phyloP scores from a whole-genome alignment of 202 grass and related monocot genomes.

The Dendrocalamus latiflorus region DNA sequence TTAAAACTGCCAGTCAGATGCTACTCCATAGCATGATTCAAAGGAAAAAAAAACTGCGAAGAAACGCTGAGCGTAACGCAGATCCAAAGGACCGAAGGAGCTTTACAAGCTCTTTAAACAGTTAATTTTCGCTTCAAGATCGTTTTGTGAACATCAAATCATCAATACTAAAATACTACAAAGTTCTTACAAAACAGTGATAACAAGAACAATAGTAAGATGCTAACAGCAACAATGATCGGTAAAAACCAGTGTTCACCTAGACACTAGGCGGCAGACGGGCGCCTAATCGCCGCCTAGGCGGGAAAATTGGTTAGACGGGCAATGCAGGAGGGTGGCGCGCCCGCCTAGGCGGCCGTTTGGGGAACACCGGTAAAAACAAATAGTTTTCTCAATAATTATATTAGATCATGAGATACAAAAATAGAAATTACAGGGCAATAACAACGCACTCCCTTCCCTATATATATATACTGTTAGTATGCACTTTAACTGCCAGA shows the following conservation, averaged over 20 bases:
- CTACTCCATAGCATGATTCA: not conserved
- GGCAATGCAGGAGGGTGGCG: too few relatives aligned
- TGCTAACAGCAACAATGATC: not conserved
- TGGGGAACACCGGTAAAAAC: not conserved
- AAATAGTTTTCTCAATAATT: not conserved
- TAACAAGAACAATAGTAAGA: not conserved
- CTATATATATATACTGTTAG: conserved; percentile 31
- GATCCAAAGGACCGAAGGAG: not conserved
- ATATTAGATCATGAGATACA: not conserved
- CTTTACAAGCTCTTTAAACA: not conserved
- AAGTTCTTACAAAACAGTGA: not conserved
- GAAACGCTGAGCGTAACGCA: not conserved
- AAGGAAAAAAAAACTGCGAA: not conserved
- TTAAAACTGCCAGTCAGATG: not conserved
- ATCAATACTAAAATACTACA: not conserved
- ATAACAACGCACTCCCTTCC: conserved; percentile 7
- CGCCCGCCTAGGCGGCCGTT: too few relatives aligned
- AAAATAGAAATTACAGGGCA: not conserved
- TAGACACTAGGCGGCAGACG: too few relatives aligned
- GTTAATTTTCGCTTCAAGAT: not conserved
- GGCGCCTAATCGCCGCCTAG: too few relatives aligned
- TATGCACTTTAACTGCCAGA: not conserved
- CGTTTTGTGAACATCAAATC: not conserved
- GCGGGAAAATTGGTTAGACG: too few relatives aligned
- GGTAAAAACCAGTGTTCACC: not conserved